These are phyloP conservation scores for Dactylis glomerata DNA, from an alignment of 176 grass and related monocot genomes.

Conservation along the genomic window DNA sequence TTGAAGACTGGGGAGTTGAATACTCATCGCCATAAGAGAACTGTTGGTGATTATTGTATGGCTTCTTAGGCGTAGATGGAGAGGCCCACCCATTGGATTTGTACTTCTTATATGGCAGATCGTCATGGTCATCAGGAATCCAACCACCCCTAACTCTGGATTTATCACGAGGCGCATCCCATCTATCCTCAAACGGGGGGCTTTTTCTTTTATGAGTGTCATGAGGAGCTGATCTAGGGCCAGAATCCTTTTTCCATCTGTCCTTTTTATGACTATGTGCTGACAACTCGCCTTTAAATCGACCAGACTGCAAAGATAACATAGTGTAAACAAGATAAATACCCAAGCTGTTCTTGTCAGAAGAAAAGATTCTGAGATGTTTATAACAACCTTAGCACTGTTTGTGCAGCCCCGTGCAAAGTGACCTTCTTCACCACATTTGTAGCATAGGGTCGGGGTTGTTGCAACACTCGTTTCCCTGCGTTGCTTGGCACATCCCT, in stretches of 20 bases:
- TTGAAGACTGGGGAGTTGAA: constrained; percentile 43
- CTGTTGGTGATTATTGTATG: constrained; percentile 25
- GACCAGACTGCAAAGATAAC: constrained; percentile 41
- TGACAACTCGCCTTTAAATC: constrained; percentile 36
- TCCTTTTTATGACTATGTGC: constrained; percentile 38
- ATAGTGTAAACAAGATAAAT: neutral
- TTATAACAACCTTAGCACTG: constrained; percentile 44
- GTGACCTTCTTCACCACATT: constrained; percentile 74
- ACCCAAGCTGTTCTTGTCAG: constrained; percentile 1
- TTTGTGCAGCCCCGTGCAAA: constrained; percentile 82
- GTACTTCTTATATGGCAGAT: constrained; percentile 54
- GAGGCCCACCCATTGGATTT: constrained; percentile 49
- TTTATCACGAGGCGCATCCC: constrained; percentile 34
- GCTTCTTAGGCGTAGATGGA: constrained; percentile 44
- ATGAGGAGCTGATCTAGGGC: constrained; percentile 63
- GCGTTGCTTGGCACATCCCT: constrained; percentile 92
- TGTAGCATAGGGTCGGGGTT: constrained; percentile 52
- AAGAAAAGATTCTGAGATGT: neutral
- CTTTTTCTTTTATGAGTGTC: constrained; percentile 52
- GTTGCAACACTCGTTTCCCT: constrained; percentile 39
- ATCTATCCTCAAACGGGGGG: constrained; percentile 50
- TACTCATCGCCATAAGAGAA: constrained; percentile 40
- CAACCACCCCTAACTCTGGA: constrained; percentile 65
- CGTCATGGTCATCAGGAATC: constrained; percentile 49
- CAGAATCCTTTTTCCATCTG: constrained; percentile 39